These are phyloP conservation scores for Coniella vitis DNA, from an alignment of 2,329 filamentous ascomycete species.

Conservation along the genomic window DNA sequence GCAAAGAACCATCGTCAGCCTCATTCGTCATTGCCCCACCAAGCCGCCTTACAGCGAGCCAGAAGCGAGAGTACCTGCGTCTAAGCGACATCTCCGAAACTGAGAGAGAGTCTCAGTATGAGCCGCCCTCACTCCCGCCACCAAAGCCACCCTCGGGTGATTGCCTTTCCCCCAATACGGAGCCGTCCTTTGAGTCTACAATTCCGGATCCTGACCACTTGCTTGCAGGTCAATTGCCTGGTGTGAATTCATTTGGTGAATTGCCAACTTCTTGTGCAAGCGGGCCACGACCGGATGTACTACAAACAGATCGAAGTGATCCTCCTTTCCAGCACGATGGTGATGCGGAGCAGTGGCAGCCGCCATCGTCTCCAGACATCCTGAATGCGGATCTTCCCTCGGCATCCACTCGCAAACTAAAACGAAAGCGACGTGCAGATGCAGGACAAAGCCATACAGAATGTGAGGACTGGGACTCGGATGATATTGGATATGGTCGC, in stretches of 20 bases:
- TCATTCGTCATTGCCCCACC: constrained; percentile 28
- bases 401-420: constrained; percentile 3
- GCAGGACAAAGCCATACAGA: background rate
- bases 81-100: constrained; percentile 20
- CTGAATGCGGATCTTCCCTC: constrained; percentile 1
- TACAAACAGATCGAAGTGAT: background rate
- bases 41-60: constrained; percentile 29
- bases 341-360: constrained; percentile 6
- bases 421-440: constrained; percentile 6
- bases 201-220: too few relatives aligned
- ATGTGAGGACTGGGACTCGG: constrained; percentile 15
- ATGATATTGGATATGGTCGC: constrained; percentile 4
- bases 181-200: constrained; percentile 30
- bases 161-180: background rate
- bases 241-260: background rate
- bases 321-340: background rate
- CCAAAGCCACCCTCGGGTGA: constrained; percentile 7
- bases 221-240: constrained; percentile 13
- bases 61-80: constrained; percentile 30
- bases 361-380: constrained; percentile 11
- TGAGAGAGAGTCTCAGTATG: constrained; percentile 8
- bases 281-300: background rate
- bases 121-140: constrained; percentile 9
- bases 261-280: background rate
- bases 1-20: background rate